These are phyloP conservation scores for Crassisporium funariophilum DNA, from an alignment of 768 basidiomycete genomes.

Conservation along the genomic window DNA sequence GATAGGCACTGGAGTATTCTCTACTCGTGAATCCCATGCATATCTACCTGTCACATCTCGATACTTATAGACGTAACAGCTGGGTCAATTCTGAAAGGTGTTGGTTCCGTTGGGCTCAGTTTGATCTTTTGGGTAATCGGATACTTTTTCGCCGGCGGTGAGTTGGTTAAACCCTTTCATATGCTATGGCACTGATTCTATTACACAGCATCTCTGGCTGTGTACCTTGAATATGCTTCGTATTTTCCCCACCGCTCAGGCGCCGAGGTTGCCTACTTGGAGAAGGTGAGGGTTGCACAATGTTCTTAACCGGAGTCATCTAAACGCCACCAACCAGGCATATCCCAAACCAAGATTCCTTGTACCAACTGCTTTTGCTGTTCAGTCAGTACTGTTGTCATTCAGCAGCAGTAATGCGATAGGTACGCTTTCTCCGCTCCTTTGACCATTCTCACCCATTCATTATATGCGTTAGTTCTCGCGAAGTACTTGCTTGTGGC, in stretches of 20 bases:
- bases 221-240: slow-evolving; percentile 47
- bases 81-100: slow-evolving; percentile 37
- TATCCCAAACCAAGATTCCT: slow-evolving; percentile 45
- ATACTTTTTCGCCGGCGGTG: slow-evolving; percentile 36
- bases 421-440: slow-evolving; percentile 18
- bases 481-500: slow-evolving; percentile 39
- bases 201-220: slow-evolving; percentile 31
- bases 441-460: background rate
- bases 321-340: slow-evolving; percentile 31
- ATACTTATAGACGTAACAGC: slow-evolving; percentile 20
- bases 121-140: slow-evolving; percentile 45
- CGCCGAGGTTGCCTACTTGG: slow-evolving; percentile 50
- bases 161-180: background rate
- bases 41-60: background rate
- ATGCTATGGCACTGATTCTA: background rate
- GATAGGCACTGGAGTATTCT: slow-evolving; percentile 42
- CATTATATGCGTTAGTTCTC: slow-evolving; percentile 24
- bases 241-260: slow-evolving; percentile 53
- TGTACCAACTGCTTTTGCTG: slow-evolving; percentile 45
- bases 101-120: slow-evolving; percentile 41
- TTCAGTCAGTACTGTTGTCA: slow-evolving; percentile 39
- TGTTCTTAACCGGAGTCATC: slow-evolving; percentile 3
- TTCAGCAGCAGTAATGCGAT: slow-evolving; percentile 43
- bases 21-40: slow-evolving; percentile 23
- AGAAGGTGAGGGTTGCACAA: slow-evolving; percentile 31